Percentiles rank a stretch among this genome's conserved stretches.
phyloP scores from a whole-genome alignment of 192 early-diverging fungal species.

The Coemansia sp. region DNA sequence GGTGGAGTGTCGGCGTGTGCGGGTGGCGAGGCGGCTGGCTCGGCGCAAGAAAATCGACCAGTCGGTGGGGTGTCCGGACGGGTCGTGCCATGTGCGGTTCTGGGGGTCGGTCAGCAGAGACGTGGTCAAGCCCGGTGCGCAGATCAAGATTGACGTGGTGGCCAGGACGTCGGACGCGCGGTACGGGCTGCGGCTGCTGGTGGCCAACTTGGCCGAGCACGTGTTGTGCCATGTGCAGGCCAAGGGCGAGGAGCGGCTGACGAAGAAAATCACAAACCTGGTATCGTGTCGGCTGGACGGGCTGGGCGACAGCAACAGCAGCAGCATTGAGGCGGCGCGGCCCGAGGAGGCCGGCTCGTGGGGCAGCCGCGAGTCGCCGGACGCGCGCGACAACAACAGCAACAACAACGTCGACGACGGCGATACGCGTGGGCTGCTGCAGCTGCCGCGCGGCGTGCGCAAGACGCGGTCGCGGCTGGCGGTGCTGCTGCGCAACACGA shows the following conservation, averaged over 20 bases:
- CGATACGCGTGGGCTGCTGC: constrained; percentile 1
- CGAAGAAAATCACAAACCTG: constrained; percentile 37
- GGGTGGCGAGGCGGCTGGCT: constrained; percentile 28
- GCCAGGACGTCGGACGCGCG: constrained; percentile 47
- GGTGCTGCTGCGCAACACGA: constrained; percentile 23
- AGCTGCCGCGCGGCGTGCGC: constrained; percentile 24
- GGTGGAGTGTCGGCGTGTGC: constrained; percentile 23
- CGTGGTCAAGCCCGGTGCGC: constrained; percentile 41
- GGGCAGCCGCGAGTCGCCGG: not conserved
- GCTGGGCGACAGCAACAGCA: not conserved
- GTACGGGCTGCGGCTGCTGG: constrained; percentile 40
- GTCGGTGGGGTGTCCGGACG: constrained; percentile 53
- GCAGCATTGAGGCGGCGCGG: not conserved
- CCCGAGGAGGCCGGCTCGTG: not conserved
- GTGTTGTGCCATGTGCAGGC: constrained; percentile 50
- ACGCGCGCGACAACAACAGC: constrained; percentile 3
- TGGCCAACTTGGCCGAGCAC: constrained; percentile 42
- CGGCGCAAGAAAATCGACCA: constrained; percentile 38
- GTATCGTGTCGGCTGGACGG: constrained; percentile 29
- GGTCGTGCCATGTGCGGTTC: constrained; percentile 47
- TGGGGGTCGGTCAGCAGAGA: constrained; percentile 39
- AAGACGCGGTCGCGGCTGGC: constrained; percentile 37
- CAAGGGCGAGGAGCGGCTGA: constrained; percentile 47
- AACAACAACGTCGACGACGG: constrained; percentile 3
- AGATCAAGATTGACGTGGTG: constrained; percentile 30